phyloP scores from a whole-genome alignment of 495 filamentous ascomycete species.

The Pseudoneurospora amorphoporcata region DNA sequence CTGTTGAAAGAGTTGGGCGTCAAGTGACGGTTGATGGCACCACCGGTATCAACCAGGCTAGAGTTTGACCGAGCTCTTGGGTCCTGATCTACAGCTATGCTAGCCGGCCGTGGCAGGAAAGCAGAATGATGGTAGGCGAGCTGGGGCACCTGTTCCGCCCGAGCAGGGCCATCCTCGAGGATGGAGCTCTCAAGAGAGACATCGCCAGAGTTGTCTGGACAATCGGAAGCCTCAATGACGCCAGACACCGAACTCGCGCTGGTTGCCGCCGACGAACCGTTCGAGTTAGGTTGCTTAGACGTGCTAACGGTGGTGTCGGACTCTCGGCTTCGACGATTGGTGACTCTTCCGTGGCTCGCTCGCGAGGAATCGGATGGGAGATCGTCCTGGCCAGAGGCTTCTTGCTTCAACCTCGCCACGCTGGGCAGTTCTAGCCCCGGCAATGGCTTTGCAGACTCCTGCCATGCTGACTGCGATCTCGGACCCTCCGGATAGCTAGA shows the following conservation, averaged over 20 bases:
- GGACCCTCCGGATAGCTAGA: not conserved
- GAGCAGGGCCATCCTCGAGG: slow-evolving; percentile 25
- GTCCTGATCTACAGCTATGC: slow-evolving; percentile 24
- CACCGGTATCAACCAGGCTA: slow-evolving; percentile 31
- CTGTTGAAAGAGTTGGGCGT: slow-evolving; percentile 41
- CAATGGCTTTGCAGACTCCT: slow-evolving; percentile 6
- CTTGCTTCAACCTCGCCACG: slow-evolving; percentile 3
- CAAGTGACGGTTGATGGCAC: slow-evolving; percentile 45
- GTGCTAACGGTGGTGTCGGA: slow-evolving; percentile 37
- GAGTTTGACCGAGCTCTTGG: slow-evolving; percentile 34
- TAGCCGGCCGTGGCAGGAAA: slow-evolving; percentile 29
- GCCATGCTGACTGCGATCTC: not conserved
- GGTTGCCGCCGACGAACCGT: slow-evolving; percentile 36
- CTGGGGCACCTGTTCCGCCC: slow-evolving; percentile 35
- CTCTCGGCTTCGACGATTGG: slow-evolving; percentile 37
- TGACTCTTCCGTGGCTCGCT: slow-evolving; percentile 12
- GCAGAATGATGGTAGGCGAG: slow-evolving; percentile 46
- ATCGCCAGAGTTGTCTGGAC: slow-evolving; percentile 26
- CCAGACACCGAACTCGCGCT: slow-evolving; percentile 42
- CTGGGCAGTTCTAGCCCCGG: slow-evolving; percentile 1
- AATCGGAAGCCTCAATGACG: slow-evolving; percentile 31
- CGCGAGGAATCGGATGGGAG: not conserved
- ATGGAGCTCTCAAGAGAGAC: slow-evolving; percentile 34
- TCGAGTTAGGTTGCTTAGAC: slow-evolving; percentile 32
- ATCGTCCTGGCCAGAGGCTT: not conserved